These are phyloP conservation scores for Lentinula edodes DNA, from an alignment of 768 basidiomycete genomes.

Conservation along the genomic window DNA sequence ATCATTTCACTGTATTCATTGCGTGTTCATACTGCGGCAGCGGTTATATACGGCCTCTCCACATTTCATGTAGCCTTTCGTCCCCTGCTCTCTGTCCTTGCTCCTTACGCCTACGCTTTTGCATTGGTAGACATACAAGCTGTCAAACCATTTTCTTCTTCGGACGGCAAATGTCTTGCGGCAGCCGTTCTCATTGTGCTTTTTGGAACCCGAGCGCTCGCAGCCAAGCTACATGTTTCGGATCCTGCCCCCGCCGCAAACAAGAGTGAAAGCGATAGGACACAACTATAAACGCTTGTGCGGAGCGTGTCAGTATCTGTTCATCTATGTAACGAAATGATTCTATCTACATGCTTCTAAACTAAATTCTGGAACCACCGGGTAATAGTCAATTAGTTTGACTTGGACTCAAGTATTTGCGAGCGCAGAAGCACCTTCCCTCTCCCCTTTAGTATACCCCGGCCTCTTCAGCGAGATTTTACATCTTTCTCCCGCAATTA, in stretches of 20 bases:
- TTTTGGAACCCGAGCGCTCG: slow-evolving; percentile 1
- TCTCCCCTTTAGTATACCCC: too few relatives aligned
- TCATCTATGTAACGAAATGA: too few relatives aligned
- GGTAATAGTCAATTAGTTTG: too few relatives aligned
- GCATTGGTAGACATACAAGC: neutral
- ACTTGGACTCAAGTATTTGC: too few relatives aligned
- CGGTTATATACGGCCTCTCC: neutral
- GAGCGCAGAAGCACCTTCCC: too few relatives aligned
- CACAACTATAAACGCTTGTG: neutral
- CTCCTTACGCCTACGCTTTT: slow-evolving; percentile 1
- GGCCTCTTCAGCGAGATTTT: too few relatives aligned
- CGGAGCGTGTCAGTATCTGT: too few relatives aligned
- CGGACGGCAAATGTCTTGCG: slow-evolving; percentile 1
- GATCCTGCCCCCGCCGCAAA: neutral
- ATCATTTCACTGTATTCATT: neutral
- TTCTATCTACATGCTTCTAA: too few relatives aligned
- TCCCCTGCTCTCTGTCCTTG: neutral
- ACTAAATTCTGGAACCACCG: too few relatives aligned
- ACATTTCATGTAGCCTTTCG: neutral
- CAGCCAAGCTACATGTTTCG: neutral
- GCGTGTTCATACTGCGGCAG: neutral
- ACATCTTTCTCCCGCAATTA: too few relatives aligned
- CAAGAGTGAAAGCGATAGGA: neutral
- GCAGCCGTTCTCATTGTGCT: neutral
- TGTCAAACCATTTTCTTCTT: neutral